These are phyloP conservation scores for Bretziella fagacearum DNA, from an alignment of 2,329 filamentous ascomycete genomes.

Conservation along the genomic window DNA sequence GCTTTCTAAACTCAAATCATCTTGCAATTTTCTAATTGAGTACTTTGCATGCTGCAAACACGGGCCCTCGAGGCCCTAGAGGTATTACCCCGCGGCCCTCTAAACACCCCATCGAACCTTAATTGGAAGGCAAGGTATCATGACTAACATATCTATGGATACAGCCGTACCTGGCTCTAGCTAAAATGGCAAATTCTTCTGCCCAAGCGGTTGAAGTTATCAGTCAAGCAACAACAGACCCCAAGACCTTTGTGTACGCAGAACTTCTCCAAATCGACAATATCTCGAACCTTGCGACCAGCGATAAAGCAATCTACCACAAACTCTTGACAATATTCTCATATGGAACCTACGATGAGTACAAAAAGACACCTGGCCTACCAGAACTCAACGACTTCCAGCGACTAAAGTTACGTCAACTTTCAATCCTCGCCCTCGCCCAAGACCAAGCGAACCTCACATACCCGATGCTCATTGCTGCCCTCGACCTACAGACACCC, in stretches of 20 bases:
- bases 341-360: constrained; percentile 74
- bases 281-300: constrained; percentile 51
- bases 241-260: constrained; percentile 81
- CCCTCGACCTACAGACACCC: constrained; percentile 48
- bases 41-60: constrained; percentile 59
- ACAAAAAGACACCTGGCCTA: constrained; percentile 37
- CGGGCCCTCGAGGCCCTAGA: constrained; percentile 48
- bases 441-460: constrained; percentile 49
- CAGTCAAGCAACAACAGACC: constrained; percentile 70
- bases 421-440: constrained; percentile 71
- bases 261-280: constrained; percentile 74
- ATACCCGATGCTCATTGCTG: constrained; percentile 50
- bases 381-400: constrained; percentile 59
- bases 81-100: constrained; percentile 24
- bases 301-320: constrained; percentile 36
- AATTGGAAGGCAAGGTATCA: neutral
- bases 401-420: constrained; percentile 70
- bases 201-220: constrained; percentile 75
- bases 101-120: neutral
- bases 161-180: constrained; percentile 78
- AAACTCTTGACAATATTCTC: constrained; percentile 75
- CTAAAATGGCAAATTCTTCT: constrained; percentile 68
- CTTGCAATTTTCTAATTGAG: too few species aligned
- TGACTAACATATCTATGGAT: constrained; percentile 19
- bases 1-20: too few species aligned